Evolutionary conservation across 345 rosid species (phyloP), one percentile per base, ranked within the genome.

Genomic region (Arabis hirsuta): DNA sequence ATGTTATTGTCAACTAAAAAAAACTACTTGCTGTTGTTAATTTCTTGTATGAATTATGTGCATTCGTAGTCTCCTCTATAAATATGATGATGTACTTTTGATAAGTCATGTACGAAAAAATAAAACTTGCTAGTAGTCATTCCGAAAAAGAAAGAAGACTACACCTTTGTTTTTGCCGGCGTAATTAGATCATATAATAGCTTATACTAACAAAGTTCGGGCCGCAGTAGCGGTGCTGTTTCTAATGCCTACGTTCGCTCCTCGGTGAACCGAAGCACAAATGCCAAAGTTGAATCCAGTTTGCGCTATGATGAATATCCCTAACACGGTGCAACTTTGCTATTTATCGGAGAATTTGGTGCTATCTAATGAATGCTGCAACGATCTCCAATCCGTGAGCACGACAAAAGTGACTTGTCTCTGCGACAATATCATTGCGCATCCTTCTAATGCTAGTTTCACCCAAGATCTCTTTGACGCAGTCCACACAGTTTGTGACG

Each of bases 361-460:
- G 13, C 74, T 74, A 55, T 44, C 79, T 13, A 65, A 36, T 0
- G 54, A 61, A 4, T 76, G 79, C 31, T 76, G 79, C 60, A 20
- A 7, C 0, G 58, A 29, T 55, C 70, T 76, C 52, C 69, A 76
- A 39, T 43, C 74, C 2, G 45, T 65, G 14, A 38, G 0, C 57
- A 7, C 0, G 3, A 19, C 0, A 5, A 39, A 76, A 55, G 70
- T 76, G 16, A 52, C 3, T 55, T 76, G 74, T 55, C 57, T 76
- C 19, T 76, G 79, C 38, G 60, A 76, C 43, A 54, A 62, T 39
- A 2, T 61, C 54, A 13, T 76, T 12, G 13, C 51, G 12, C 11
- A 13, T 36, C 27, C 70, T 46, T 26, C 56, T 19, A 31, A 44
- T 13, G 4, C 2, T 11, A 75, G 19, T 34, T 0, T 75, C 42